Conservation (phyloP, 257 asterid species). For the Marsdenia floribunda region DNA sequence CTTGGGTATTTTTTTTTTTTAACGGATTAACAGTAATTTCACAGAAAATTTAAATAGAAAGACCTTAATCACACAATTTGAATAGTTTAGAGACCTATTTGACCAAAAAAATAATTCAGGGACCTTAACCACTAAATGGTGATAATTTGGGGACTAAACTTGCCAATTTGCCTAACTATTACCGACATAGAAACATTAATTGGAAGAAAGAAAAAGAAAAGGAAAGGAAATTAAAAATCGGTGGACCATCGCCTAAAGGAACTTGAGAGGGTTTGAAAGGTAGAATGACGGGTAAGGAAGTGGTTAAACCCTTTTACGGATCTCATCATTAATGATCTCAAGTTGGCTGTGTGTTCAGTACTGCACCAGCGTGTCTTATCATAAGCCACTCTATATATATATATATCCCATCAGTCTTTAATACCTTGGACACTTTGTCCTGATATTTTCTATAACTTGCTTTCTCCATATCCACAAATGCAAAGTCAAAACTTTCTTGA, state of each 20-base stretch:
- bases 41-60: too few relatives aligned
- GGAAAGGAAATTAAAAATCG: background rate
- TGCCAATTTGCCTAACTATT: too few relatives aligned
- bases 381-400: constrained; percentile 35
- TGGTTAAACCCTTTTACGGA: constrained; percentile 19
- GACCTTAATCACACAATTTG: too few relatives aligned
- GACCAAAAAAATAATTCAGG: too few relatives aligned
- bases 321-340: background rate
- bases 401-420: constrained; percentile 50
- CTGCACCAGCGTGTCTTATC: constrained; percentile 62
- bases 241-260: constrained; percentile 29
- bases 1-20: too few relatives aligned
- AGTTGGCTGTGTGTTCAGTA: constrained; percentile 8
- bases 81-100: too few relatives aligned
- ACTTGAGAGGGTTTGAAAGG: constrained; percentile 21
- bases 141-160: too few relatives aligned
- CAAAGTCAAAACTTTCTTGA: constrained; percentile 39
- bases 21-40: too few relatives aligned
- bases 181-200: too few relatives aligned
- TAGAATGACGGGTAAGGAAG: constrained; percentile 24
- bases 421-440: constrained; percentile 35
- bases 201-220: background rate
- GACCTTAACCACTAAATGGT: too few relatives aligned
- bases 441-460: constrained; percentile 36
- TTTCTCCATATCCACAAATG: constrained; percentile 58